These are phyloP conservation scores for Lodderomyces oxycetoniae DNA, from an alignment of 1,139 yeast genomes.

Conservation along the genomic window DNA sequence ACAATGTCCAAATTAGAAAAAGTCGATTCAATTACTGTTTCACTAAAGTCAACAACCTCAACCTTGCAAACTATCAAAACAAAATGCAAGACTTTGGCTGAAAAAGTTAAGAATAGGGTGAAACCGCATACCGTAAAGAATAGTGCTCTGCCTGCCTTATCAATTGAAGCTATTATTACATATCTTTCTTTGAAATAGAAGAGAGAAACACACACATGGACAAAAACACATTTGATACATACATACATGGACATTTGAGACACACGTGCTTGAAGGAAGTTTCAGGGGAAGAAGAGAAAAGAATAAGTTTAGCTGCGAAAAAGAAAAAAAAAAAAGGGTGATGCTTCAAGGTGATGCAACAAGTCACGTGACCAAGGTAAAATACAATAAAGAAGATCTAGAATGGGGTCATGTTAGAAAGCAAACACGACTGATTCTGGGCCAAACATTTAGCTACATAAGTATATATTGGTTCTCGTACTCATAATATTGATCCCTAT, in stretches of 20 bases:
- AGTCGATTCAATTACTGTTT: slow-evolving; percentile 10
- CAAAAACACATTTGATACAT: neutral
- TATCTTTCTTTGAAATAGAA: slow-evolving; percentile 2
- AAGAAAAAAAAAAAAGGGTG: neutral
- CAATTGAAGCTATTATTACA: neutral
- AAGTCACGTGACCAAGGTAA: too few species aligned
- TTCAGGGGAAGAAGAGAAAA: neutral
- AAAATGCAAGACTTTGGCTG: slow-evolving; percentile 5
- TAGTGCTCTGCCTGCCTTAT: neutral
- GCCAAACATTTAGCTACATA: too few species aligned
- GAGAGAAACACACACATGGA: neutral
- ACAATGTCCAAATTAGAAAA: slow-evolving; percentile 11
- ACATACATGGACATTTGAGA: neutral
- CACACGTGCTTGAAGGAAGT: too few species aligned
- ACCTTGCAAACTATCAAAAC: slow-evolving; percentile 10
- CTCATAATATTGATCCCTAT: too few species aligned
- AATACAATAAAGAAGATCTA: too few species aligned
- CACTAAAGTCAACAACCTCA: slow-evolving; percentile 12
- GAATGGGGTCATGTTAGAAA: too few species aligned
- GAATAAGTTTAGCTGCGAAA: neutral
- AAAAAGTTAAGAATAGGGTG: slow-evolving; percentile 2
- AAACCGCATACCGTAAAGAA: too few species aligned
- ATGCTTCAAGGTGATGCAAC: too few species aligned
- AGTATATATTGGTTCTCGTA: too few species aligned
- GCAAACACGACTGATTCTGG: too few species aligned